These are phyloP conservation scores for Myriosclerotinia scirpicola DNA, from an alignment of 2,329 filamentous ascomycete species.

Conservation along the genomic window DNA sequence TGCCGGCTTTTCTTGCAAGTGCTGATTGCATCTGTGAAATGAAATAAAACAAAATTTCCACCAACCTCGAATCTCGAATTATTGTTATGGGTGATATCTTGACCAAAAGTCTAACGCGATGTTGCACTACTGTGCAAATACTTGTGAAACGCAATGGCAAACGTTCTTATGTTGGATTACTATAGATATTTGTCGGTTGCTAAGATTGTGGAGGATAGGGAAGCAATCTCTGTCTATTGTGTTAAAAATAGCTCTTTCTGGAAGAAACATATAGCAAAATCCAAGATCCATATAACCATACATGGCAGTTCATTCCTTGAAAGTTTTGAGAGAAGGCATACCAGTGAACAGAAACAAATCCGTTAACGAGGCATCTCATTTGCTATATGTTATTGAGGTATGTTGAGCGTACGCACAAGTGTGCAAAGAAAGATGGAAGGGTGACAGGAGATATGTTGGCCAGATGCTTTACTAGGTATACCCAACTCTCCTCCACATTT, in stretches of 20 bases:
- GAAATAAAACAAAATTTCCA: constrained; percentile 13
- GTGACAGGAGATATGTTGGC: background rate
- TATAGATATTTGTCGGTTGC: too few relatives aligned
- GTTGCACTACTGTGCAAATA: background rate
- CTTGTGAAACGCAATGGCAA: background rate
- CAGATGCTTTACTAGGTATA: too few relatives aligned
- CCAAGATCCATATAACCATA: background rate
- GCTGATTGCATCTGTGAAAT: constrained; percentile 22
- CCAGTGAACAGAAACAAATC: background rate
- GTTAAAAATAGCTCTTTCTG: background rate
- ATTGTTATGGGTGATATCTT: constrained; percentile 1
- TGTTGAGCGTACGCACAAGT: background rate
- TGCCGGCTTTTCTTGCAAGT: constrained; percentile 56
- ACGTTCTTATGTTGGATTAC: background rate
- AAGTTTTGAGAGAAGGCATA: background rate
- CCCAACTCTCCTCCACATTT: background rate
- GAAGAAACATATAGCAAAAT: background rate
- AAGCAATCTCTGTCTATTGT: background rate
- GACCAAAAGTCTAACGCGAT: background rate
- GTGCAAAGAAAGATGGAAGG: background rate
- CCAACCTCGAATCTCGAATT: background rate
- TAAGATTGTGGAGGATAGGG: too few relatives aligned
- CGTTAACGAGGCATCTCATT: background rate
- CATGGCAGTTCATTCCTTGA: background rate
- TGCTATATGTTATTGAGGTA: background rate